These are phyloP conservation scores for Pterulicium gracile DNA, from an alignment of 1,284 basidiomycete species.

Conservation along the genomic window DNA sequence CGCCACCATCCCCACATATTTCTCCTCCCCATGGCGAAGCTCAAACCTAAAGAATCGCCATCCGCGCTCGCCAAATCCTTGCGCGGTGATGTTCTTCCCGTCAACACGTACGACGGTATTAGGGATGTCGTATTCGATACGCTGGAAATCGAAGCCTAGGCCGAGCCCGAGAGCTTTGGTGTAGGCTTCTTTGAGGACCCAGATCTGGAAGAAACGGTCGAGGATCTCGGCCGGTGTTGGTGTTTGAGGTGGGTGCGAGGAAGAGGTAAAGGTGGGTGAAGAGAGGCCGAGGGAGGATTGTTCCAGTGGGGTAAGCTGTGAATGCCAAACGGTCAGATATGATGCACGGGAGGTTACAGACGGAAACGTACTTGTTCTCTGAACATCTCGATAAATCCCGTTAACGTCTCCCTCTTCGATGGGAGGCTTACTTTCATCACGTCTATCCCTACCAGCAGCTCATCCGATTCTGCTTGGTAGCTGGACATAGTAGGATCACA, in stretches of 20 bases:
- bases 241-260: not conserved
- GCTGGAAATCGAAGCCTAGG: slow-evolving; percentile 68
- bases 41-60: slow-evolving; percentile 61
- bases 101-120: slow-evolving; percentile 45
- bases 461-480: not conserved
- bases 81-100: slow-evolving; percentile 27
- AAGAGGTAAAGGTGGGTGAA: not conserved
- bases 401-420: not conserved
- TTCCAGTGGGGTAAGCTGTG: not conserved
- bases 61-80: slow-evolving; percentile 21
- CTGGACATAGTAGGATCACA: not conserved
- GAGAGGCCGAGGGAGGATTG: not conserved
- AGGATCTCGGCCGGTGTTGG: not conserved
- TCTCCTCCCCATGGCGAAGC: slow-evolving; percentile 16
- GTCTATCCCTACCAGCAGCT: not conserved
- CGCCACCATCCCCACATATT: not conserved
- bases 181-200: slow-evolving; percentile 83
- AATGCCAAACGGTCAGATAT: not conserved
- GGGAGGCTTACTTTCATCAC: not conserved
- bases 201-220: slow-evolving; percentile 55
- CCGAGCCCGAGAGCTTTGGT: slow-evolving; percentile 76
- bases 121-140: slow-evolving; percentile 56
- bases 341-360: not conserved
- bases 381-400: not conserved
- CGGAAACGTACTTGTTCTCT: not conserved